Conservation (phyloP, 2,329 filamentous ascomycete species). For the Aureobasidium sp. region DNA sequence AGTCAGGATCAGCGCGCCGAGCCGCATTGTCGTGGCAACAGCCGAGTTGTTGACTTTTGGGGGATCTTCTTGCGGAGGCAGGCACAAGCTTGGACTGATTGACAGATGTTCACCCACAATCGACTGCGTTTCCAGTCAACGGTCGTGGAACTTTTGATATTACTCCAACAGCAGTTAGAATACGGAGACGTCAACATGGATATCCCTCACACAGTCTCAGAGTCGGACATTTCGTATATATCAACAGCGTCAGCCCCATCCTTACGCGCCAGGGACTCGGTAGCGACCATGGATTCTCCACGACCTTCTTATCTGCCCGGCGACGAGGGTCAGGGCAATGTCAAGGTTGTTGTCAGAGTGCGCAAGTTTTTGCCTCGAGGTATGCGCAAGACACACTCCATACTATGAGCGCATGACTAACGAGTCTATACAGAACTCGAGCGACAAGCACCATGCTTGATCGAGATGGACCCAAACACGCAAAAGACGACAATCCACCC, state of each 20-base stretch:
- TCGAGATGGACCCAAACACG: conserved; percentile 82
- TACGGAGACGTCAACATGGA: background rate
- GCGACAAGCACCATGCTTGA: conserved; percentile 72
- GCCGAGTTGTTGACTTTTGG: conserved; percentile 8
- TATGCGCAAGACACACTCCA: conserved; percentile 18
- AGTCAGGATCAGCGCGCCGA: background rate
- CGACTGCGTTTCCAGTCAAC: conserved; percentile 5
- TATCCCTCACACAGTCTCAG: background rate
- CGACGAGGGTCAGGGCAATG: conserved; percentile 40
- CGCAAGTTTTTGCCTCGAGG: conserved; percentile 42
- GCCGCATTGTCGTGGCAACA: conserved; percentile 2
- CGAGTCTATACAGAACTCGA: conserved; percentile 60
- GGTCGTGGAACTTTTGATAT: conserved; percentile 10
- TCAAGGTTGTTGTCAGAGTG: conserved; percentile 46
- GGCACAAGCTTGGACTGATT: background rate
- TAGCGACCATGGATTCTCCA: conserved; percentile 22
- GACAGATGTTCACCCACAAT: conserved; percentile 14
- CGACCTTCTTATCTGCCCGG: conserved; percentile 16
- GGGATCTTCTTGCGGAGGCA: conserved; percentile 8
- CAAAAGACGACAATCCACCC: conserved; percentile 76
- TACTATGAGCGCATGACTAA: background rate
- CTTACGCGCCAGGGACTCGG: conserved; percentile 32
- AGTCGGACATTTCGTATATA: conserved; percentile 20
- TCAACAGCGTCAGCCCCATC: conserved; percentile 35
- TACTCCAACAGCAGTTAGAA: conserved; percentile 1